Conservation (phyloP, 352 stramenopile species). For the Halophytophthora batemanensis region DNA sequence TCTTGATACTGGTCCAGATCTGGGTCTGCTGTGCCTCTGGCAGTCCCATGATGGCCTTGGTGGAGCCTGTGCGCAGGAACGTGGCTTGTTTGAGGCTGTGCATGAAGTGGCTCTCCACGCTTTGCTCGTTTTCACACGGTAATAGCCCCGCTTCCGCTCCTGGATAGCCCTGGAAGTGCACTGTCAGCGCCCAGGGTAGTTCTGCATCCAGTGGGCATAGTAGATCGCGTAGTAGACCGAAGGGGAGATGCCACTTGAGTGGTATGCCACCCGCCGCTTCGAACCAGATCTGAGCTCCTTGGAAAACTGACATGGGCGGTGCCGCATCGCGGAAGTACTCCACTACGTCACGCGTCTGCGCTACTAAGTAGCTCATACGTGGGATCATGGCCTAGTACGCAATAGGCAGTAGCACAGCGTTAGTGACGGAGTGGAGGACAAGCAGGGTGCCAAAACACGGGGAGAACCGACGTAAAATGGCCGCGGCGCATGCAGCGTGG, state of each 20-base stretch:
- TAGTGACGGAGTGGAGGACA: neutral
- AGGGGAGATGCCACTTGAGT: constrained; percentile 79
- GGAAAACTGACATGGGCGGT: constrained; percentile 54
- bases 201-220: constrained; percentile 17
- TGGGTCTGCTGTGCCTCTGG: constrained; percentile 76
- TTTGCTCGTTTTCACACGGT: constrained; percentile 72
- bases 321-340: constrained; percentile 78
- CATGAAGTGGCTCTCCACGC: constrained; percentile 82
- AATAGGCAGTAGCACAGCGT: neutral
- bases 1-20: constrained; percentile 73
- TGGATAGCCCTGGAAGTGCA: constrained; percentile 82
- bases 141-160: constrained; percentile 49
- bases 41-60: constrained; percentile 77
- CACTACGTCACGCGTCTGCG: constrained; percentile 67
- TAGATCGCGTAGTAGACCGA: constrained; percentile 69
- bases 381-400: constrained; percentile 66
- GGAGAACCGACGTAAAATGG: constrained; percentile 68
- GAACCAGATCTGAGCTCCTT: constrained; percentile 69
- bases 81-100: constrained; percentile 81
- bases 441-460: neutral
- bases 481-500: constrained; percentile 69
- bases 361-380: constrained; percentile 77
- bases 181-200: constrained; percentile 67
- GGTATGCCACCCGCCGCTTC: constrained; percentile 42
- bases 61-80: constrained; percentile 71